Evolutionary conservation across 2,329 filamentous ascomycete genomes (phyloP), one percentile per base, ranked within the genome.

Genomic region (Drechmeria coniospora): DNA sequence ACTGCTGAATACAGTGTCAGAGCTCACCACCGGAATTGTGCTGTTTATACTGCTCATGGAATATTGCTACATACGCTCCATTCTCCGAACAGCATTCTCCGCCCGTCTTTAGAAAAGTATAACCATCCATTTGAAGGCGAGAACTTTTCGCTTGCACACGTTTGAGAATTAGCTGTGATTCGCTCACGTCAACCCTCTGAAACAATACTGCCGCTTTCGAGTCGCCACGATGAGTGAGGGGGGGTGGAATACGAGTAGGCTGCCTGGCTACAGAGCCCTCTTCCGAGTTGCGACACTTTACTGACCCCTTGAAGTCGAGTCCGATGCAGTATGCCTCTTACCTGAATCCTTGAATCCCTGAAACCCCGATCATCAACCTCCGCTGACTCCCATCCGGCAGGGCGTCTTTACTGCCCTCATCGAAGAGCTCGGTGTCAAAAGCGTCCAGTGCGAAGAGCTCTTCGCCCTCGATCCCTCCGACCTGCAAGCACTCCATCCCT

Each of bases 361-460:
- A 31, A n/a, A 16, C n/a, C 7, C 9, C 3, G 10, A 23, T 13
- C 8, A 11, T 29, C 12, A 25, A n/a, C n/a, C n/a, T n/a, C n/a
- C n/a, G n/a, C n/a, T n/a, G n/a, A n/a, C n/a, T n/a, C n/a, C n/a
- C n/a, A n/a, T n/a, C 23, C 11, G 13, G 8, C 32, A 71, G 86
- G 90, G 90, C 47, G 86, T 98, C 49, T 98, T 98, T 61, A 98
- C 90, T 38, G 93, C 84, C 47, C 74, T 98, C 35, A 79, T 98
- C 48, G 84, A 94, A 41, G 69, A 66, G 45, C 78, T 98, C 36
- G 90, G 90, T 27, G 86, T 92, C 43, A 79, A 86, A 53, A 74
- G 82, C 48, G 83, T 95, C 3, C 90, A 98, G 55, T 95, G 94
- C 50, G 90, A 95, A 60, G 90, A 98, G 60, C 74, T 98, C 38